A percentile compares a stretch with the other conserved stretches of the same genome.
phyloP scores from a whole-genome alignment of 225 moss, liverwort and hornwort genomes.

The Lunularia cruciata region DNA sequence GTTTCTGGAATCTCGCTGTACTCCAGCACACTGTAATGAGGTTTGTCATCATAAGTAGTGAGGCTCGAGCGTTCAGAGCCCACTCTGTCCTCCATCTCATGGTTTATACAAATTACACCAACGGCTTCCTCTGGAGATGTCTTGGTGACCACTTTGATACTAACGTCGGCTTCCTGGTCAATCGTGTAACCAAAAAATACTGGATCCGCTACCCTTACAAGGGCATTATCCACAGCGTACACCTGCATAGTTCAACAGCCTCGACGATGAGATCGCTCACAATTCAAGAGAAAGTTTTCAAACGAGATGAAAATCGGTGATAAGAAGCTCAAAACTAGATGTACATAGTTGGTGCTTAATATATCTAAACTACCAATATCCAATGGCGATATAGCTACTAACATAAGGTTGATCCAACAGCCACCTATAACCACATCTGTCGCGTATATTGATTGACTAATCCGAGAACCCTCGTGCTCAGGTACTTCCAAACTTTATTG shows the following conservation, averaged over 20 bases:
- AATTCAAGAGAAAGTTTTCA: too few species aligned
- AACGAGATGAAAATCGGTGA: too few species aligned
- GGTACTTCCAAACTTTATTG: too few species aligned
- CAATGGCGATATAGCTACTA: too few species aligned
- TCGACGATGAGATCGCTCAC: background rate
- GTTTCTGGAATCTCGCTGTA: conserved; percentile 72
- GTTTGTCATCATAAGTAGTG: background rate
- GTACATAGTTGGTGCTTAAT: too few species aligned
- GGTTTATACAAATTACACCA: conserved; percentile 71
- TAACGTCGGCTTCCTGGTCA: conserved; percentile 66
- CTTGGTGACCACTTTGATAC: conserved; percentile 88
- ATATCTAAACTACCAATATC: too few species aligned
- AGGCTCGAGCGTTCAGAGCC: background rate
- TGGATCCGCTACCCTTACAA: conserved; percentile 90
- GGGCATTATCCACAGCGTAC: conserved; percentile 90
- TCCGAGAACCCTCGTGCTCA: too few species aligned
- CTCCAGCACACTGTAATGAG: conserved; percentile 65
- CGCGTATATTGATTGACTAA: too few species aligned
- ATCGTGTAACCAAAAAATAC: conserved; percentile 83
- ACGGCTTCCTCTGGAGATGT: conserved; percentile 68
- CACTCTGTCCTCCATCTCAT: conserved; percentile 26
- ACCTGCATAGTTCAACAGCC: conserved; percentile 49
- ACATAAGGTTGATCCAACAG: too few species aligned
- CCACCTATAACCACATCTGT: too few species aligned
- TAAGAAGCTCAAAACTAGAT: too few species aligned